phyloP scores from a whole-genome alignment of 805 yeast species.

The Kodamaea kaohsiungensis region DNA sequence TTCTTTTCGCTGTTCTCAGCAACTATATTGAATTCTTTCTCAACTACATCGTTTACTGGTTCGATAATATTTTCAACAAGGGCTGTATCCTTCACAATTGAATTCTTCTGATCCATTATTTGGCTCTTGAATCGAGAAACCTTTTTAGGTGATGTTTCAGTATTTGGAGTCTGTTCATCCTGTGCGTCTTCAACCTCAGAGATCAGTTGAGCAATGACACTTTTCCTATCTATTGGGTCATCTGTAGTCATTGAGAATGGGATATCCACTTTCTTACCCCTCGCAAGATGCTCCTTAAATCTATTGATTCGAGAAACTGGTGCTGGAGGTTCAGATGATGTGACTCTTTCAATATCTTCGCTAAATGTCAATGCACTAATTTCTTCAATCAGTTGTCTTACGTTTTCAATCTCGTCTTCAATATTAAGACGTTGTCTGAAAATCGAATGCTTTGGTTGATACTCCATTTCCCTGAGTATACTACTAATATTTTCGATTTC shows the following conservation, averaged over 20 bases:
- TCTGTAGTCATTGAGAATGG: background rate
- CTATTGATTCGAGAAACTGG: background rate
- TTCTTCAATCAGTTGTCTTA: slow-evolving; percentile 1
- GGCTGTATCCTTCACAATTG: background rate
- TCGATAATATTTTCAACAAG: background rate
- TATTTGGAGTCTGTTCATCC: background rate
- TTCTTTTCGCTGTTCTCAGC: background rate
- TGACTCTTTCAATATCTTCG: background rate
- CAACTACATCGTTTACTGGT: background rate
- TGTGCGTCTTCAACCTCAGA: slow-evolving; percentile 13
- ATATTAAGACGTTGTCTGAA: slow-evolving; percentile 12
- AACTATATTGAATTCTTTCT: background rate
- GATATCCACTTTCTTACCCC: background rate
- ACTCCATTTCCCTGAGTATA: slow-evolving; percentile 35
- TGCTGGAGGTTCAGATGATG: background rate
- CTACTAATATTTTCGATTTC: slow-evolving; percentile 60
- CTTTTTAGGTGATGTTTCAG: background rate
- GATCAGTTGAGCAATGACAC: slow-evolving; percentile 15
- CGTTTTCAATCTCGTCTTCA: slow-evolving; percentile 2
- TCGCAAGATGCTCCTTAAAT: background rate
- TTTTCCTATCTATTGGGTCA: slow-evolving; percentile 15
- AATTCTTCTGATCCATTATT: background rate
- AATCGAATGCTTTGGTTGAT: slow-evolving; percentile 10
- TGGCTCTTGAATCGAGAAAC: slow-evolving; percentile 9
- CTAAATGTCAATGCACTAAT: background rate